A percentile compares a stretch with the other conserved stretches of the same genome.
phyloP scores from a whole-genome alignment of 1,284 basidiomycete species.

The Clitocybe nebularis region DNA sequence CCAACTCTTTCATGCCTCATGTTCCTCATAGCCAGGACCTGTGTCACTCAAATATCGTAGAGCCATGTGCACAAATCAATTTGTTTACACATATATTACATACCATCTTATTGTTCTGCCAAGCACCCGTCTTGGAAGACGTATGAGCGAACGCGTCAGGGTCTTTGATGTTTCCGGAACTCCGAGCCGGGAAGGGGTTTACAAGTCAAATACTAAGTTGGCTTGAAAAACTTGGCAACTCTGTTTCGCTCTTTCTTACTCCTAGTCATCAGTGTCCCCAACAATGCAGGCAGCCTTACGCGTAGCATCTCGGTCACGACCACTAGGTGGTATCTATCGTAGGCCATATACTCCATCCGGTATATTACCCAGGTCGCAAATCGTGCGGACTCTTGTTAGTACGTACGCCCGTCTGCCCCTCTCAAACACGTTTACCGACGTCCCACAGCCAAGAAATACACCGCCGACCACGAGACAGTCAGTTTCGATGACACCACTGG shows the following conservation, averaged over 20 bases:
- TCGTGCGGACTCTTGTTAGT: conserved; percentile 44
- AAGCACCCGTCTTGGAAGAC: not conserved
- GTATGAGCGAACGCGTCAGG: not conserved
- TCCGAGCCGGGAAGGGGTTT: not conserved
- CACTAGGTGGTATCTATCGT: conserved; percentile 11
- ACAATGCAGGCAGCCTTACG: conserved; percentile 38
- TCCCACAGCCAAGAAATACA: conserved; percentile 74
- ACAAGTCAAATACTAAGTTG: not conserved
- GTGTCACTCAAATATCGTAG: conserved; percentile 8
- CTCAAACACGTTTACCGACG: conserved; percentile 5
- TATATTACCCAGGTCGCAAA: conserved; percentile 17
- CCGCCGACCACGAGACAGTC: conserved; percentile 90
- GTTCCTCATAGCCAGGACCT: too few species aligned
- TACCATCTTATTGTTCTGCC: not conserved
- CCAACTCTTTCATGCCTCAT: conserved; percentile 10
- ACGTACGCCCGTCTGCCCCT: conserved; percentile 22
- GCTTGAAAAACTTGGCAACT: conserved; percentile 5
- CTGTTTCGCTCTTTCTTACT: conserved; percentile 7
- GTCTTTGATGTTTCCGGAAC: conserved; percentile 6
- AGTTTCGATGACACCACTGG: conserved; percentile 77
- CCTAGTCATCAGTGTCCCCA: not conserved
- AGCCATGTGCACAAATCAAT: not conserved
- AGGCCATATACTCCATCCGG: conserved; percentile 9
- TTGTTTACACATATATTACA: not conserved
- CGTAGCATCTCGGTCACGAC: conserved; percentile 26